Conservation (phyloP, 2,329 filamentous ascomycete genomes). For the Pseudogymnoascus verrucosus region DNA sequence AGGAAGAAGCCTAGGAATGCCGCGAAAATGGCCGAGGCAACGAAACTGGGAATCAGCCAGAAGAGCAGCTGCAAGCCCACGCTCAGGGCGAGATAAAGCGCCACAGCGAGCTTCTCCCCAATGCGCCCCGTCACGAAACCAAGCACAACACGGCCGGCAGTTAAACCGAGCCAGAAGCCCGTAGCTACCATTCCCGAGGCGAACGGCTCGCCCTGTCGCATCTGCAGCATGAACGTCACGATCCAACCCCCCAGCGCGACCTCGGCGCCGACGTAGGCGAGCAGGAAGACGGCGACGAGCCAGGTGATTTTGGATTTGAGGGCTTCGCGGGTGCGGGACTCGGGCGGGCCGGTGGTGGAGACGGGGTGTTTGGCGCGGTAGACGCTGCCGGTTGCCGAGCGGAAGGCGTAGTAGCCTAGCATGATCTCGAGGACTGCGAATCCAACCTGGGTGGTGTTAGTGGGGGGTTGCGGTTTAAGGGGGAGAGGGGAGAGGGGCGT, state of each 20-base stretch:
- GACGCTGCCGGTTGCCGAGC: slow-evolving; percentile 48
- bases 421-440: slow-evolving; percentile 48
- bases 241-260: slow-evolving; percentile 75
- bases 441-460: slow-evolving; percentile 34
- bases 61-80: slow-evolving; percentile 64
- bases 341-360: slow-evolving; percentile 13
- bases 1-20: slow-evolving; percentile 70
- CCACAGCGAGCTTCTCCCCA: slow-evolving; percentile 61
- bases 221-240: slow-evolving; percentile 76
- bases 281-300: slow-evolving; percentile 65
- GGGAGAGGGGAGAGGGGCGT: slow-evolving; percentile 19
- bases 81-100: slow-evolving; percentile 54
- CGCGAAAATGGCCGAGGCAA: slow-evolving; percentile 65
- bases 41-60: slow-evolving; percentile 73
- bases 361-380: slow-evolving; percentile 47
- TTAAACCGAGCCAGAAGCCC: slow-evolving; percentile 79
- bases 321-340: slow-evolving; percentile 21
- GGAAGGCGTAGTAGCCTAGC: slow-evolving; percentile 50
- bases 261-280: slow-evolving; percentile 73
- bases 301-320: slow-evolving; percentile 53
- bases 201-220: slow-evolving; percentile 61
- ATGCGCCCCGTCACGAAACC: slow-evolving; percentile 69
- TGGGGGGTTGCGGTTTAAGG: neutral
- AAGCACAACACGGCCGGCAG: slow-evolving; percentile 61
- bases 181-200: slow-evolving; percentile 68